These are phyloP conservation scores for Henckelia pumila DNA, from an alignment of 257 asterid genomes.

Conservation along the genomic window DNA sequence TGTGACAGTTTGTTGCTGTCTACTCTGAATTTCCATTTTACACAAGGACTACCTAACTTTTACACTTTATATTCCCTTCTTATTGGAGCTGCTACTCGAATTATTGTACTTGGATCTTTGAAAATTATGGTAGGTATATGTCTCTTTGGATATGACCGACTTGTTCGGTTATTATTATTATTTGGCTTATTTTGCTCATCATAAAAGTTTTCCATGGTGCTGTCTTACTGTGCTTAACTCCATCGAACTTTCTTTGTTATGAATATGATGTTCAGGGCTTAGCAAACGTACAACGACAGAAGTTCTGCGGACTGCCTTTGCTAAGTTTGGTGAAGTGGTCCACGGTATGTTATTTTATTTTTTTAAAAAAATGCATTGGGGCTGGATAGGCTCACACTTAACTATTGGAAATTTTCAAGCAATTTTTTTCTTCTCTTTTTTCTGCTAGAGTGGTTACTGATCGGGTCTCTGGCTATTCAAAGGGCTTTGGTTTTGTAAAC, in stretches of 20 bases:
- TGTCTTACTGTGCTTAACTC: not conserved
- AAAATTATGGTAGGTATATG: too few species aligned
- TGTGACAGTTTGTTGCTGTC: too few species aligned
- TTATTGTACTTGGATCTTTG: too few species aligned
- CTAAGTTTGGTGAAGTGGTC: slow-evolving; percentile 68
- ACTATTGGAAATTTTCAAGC: not conserved
- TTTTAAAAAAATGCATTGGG: not conserved
- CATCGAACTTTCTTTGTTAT: slow-evolving; percentile 19
- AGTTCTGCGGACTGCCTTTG: slow-evolving; percentile 70
- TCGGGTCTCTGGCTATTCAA: slow-evolving; percentile 76
- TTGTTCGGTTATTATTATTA: not conserved
- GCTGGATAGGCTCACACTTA: not conserved
- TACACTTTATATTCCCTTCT: too few species aligned
- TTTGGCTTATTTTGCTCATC: not conserved
- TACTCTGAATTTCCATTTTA: too few species aligned
- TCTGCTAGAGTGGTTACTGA: slow-evolving; percentile 85
- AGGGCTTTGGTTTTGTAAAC: slow-evolving; percentile 80
- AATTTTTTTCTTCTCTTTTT: slow-evolving; percentile 4
- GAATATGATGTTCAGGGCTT: slow-evolving; percentile 60
- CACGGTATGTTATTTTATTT: slow-evolving; percentile 43
- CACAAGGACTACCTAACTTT: too few species aligned
- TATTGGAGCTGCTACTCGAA: too few species aligned
- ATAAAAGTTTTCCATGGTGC: slow-evolving; percentile 12
- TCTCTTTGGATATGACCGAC: too few species aligned
- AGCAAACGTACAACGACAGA: slow-evolving; percentile 87